Conservation (phyloP, 2,329 filamentous ascomycete species). For the Penicillium sp. region DNA sequence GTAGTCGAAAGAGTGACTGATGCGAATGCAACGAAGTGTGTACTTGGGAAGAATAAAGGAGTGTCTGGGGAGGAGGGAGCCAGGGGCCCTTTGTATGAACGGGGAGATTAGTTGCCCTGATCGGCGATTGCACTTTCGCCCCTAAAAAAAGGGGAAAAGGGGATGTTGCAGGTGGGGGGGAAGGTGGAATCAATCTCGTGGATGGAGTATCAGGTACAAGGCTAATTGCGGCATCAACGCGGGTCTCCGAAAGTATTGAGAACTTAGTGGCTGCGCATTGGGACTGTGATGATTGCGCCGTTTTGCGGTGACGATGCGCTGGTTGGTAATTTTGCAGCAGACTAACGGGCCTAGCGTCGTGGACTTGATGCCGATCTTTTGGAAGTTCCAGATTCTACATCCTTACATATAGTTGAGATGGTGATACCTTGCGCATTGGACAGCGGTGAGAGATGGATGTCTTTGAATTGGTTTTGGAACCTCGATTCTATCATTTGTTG, state of each 20-base stretch:
- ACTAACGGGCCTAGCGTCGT: conserved; percentile 7
- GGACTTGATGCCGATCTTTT: conserved; percentile 12
- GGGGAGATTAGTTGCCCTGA: conserved; percentile 36
- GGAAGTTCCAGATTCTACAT: too few species aligned
- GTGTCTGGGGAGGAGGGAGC: conserved; percentile 21
- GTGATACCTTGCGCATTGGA: too few species aligned
- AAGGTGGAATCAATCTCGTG: too few species aligned
- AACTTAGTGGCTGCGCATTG: too few species aligned
- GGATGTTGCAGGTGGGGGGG: conserved; percentile 7
- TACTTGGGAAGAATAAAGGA: conserved; percentile 28
- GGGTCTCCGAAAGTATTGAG: too few species aligned
- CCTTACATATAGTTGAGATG: too few species aligned
- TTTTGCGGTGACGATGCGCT: conserved; percentile 11
- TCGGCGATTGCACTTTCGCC: conserved; percentile 18
- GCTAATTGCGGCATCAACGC: too few species aligned
- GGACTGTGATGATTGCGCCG: too few species aligned
- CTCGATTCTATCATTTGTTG: too few species aligned
- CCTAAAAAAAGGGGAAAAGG: conserved; percentile 13
- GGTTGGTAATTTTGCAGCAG: conserved; percentile 13
- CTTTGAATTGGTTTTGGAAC: too few species aligned
- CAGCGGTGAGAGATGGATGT: too few species aligned
- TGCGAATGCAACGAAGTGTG: conserved; percentile 31
- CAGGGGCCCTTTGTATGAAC: conserved; percentile 35
- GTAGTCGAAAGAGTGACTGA: conserved; percentile 38
- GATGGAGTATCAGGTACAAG: too few species aligned